Conservation (phyloP, 352 stramenopile genomes). For the Phytopythium kandeliae region DNA sequence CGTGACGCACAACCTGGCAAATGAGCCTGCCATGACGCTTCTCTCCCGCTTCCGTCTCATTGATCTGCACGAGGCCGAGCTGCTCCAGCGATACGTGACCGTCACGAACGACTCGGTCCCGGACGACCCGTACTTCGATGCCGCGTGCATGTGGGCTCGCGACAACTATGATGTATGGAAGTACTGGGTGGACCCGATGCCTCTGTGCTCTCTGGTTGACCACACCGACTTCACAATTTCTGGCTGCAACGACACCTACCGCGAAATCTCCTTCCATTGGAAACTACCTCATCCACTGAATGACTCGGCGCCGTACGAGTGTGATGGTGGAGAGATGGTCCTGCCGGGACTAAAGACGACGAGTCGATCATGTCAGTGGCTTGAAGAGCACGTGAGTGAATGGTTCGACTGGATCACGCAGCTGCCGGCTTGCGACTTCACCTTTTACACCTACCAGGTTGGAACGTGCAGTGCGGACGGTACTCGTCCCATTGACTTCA, state of each 20-base stretch:
- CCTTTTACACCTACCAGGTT: slow-evolving; percentile 17
- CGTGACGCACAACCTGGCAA: slow-evolving; percentile 1
- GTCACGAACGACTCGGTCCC: neutral
- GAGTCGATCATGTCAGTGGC: slow-evolving; percentile 20
- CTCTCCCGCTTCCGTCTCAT: slow-evolving; percentile 10
- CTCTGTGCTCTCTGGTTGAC: slow-evolving; percentile 12
- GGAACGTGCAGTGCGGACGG: slow-evolving; percentile 8
- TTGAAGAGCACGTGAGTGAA: slow-evolving; percentile 9
- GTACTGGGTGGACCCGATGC: slow-evolving; percentile 13
- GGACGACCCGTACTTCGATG: slow-evolving; percentile 12
- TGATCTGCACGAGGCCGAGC: too few species aligned
- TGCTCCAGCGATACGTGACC: too few species aligned
- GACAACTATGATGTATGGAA: slow-evolving; percentile 21
- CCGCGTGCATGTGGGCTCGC: slow-evolving; percentile 20
- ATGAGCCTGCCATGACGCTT: neutral
- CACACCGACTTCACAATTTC: slow-evolving; percentile 9
- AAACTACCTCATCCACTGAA: slow-evolving; percentile 12
- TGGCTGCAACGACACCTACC: slow-evolving; percentile 5
- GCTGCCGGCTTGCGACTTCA: slow-evolving; percentile 14
- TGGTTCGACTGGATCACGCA: slow-evolving; percentile 16
- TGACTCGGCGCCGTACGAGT: slow-evolving; percentile 15
- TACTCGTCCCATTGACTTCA: slow-evolving; percentile 6
- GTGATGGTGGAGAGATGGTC: slow-evolving; percentile 11
- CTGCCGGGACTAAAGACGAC: slow-evolving; percentile 9
- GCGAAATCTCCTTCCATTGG: slow-evolving; percentile 15